Evolutionary conservation across 2,329 filamentous ascomycete genomes (phyloP).

Genomic region (Hypoxylon sp.): DNA sequence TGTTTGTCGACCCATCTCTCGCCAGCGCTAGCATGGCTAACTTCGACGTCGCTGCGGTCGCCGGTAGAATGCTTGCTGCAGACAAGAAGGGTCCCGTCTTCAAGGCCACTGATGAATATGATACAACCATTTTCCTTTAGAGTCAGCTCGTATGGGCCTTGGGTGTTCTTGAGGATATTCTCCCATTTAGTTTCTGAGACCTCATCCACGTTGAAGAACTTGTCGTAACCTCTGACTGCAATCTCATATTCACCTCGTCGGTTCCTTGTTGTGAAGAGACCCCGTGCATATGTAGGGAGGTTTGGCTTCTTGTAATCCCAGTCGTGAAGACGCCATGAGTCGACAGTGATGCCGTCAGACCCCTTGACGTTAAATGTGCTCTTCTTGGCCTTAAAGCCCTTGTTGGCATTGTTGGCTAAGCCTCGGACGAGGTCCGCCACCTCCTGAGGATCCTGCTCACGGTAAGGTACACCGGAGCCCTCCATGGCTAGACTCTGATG

Average conservation of each 20-base stretch:
- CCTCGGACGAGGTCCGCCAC: conserved; percentile 75
- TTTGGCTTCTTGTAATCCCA: conserved; percentile 94
- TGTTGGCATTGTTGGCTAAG: conserved; percentile 74
- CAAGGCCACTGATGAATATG: conserved; percentile 93
- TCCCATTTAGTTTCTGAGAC: conserved; percentile 86
- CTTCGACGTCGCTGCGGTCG: conserved; percentile 75
- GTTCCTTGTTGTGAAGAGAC: conserved; percentile 88
- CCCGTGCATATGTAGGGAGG: conserved; percentile 92
- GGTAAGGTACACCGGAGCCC: conserved; percentile 70
- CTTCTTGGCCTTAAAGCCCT: conserved; percentile 82
- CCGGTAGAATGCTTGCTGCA: conserved; percentile 99
- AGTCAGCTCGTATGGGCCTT: conserved; percentile 93
- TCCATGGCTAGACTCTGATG: conserved; percentile 46
- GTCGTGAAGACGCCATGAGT: conserved; percentile 94
- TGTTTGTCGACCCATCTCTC: conserved; percentile 87
- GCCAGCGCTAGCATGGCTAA: conserved; percentile 88
- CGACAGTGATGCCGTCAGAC: conserved; percentile 77
- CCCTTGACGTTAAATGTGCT: conserved; percentile 78
- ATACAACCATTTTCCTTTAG: conserved; percentile 99
- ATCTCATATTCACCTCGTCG: conserved; percentile 80
- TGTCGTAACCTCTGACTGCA: conserved; percentile 92
- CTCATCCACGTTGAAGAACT: conserved; percentile 97
- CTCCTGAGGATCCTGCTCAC: conserved; percentile 77
- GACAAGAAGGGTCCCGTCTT: conserved; percentile 91
- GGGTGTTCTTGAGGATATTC: conserved; percentile 81